Percentiles rank a stretch among this genome's conserved stretches.
Evolutionary conservation across 306 rosid genomes (phyloP).

Genomic region (Lupinus albus): DNA sequence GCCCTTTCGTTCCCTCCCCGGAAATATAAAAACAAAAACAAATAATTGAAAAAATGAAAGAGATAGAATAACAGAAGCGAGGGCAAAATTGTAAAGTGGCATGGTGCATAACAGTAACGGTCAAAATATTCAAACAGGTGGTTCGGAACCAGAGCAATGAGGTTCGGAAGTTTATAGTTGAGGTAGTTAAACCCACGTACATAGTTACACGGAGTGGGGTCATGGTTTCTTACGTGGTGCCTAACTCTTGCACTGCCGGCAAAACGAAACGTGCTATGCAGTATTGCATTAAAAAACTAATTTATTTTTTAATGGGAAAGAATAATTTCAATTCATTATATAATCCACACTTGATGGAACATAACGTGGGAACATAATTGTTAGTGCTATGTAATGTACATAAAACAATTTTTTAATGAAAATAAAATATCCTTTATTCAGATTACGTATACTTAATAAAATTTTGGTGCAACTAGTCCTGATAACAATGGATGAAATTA

Average conservation of each 20-base stretch:
- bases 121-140: conserved; percentile 69
- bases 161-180: conserved; percentile 42
- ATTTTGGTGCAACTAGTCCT: too few relatives aligned
- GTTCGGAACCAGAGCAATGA: conserved; percentile 48
- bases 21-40: too few relatives aligned
- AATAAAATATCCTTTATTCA: too few relatives aligned
- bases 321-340: not conserved
- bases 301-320: not conserved
- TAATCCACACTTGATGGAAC: not conserved
- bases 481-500: not conserved
- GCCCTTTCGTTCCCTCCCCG: too few relatives aligned
- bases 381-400: not conserved
- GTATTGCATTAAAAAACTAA: not conserved
- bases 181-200: conserved; percentile 40
- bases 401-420: too few relatives aligned
- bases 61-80: not conserved
- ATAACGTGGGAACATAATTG: not conserved
- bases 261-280: conserved; percentile 32
- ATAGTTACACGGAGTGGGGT: conserved; percentile 20
- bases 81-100: conserved; percentile 40
- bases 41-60: too few relatives aligned
- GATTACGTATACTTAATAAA: too few relatives aligned
- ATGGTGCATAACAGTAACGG: conserved; percentile 49
- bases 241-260: conserved; percentile 15
- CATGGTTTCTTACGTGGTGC: conserved; percentile 35